phyloP scores from a whole-genome alignment of 1,284 basidiomycete genomes.

The Ceratobasidium sp. region DNA sequence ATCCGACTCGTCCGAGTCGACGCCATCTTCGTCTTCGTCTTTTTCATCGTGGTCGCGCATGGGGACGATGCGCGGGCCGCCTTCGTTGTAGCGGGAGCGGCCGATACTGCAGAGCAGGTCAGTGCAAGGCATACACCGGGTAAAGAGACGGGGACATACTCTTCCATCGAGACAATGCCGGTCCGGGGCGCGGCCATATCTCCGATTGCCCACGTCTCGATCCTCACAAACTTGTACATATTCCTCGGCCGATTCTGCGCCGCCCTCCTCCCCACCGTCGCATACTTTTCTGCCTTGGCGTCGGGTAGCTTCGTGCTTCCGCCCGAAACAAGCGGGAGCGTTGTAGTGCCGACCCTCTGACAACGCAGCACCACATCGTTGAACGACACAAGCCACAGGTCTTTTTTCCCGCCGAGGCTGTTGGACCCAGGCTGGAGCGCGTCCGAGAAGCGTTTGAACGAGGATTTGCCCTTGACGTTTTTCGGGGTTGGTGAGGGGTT shows the following conservation, averaged over 20 bases:
- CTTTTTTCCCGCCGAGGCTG: constrained; percentile 74
- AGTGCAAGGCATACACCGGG: constrained; percentile 38
- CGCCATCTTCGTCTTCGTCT: constrained; percentile 59
- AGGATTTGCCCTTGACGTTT: constrained; percentile 77
- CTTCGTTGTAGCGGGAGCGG: constrained; percentile 25
- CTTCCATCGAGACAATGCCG: constrained; percentile 84
- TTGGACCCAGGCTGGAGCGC: constrained; percentile 65
- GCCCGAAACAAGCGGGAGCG: constrained; percentile 77
- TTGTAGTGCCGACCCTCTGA: constrained; percentile 89
- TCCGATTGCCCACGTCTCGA: constrained; percentile 89
- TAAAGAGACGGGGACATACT: constrained; percentile 64
- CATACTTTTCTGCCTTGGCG: constrained; percentile 78
- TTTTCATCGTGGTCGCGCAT: constrained; percentile 48
- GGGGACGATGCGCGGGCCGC: constrained; percentile 20
- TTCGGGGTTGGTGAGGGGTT: constrained; percentile 61
- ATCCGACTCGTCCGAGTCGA: constrained; percentile 78
- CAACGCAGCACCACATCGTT: constrained; percentile 95
- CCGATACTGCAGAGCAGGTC: constrained; percentile 62
- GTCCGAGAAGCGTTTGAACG: constrained; percentile 86
- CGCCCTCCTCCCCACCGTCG: constrained; percentile 76
- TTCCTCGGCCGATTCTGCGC: constrained; percentile 84
- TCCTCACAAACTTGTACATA: constrained; percentile 89
- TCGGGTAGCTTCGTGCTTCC: constrained; percentile 52
- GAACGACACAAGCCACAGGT: constrained; percentile 94
- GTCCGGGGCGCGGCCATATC: constrained; percentile 75